Conservation (phyloP, 176 grass and related monocot genomes). For the Cymbopogon citratus region DNA sequence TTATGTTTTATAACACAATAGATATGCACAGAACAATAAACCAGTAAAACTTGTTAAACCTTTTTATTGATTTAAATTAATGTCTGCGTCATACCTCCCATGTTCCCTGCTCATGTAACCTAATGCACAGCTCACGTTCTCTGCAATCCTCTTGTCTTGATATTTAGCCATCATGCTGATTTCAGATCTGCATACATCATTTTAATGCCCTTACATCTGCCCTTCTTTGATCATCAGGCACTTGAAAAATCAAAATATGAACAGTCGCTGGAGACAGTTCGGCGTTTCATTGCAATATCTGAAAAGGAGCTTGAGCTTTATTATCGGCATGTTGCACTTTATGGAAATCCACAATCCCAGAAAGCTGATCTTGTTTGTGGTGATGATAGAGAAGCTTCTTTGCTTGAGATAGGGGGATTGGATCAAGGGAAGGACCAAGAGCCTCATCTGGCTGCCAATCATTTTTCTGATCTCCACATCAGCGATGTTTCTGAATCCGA, state of each 20-base stretch:
- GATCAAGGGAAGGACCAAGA: slow-evolving; percentile 16
- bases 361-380: slow-evolving; percentile 44
- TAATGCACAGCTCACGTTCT: neutral
- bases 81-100: neutral
- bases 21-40: neutral
- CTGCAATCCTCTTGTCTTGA: neutral
- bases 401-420: neutral
- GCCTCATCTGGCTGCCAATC: neutral
- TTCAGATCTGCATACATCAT: neutral
- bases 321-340: slow-evolving; percentile 76
- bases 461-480: slow-evolving; percentile 22
- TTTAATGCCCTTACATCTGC: neutral
- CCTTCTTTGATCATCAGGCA: slow-evolving; percentile 45
- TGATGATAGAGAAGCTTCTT: slow-evolving; percentile 32
- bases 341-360: slow-evolving; percentile 53
- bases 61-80: slow-evolving; percentile 15
- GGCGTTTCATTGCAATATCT: slow-evolving; percentile 63
- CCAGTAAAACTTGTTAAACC: neutral
- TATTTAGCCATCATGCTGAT: neutral
- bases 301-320: slow-evolving; percentile 89
- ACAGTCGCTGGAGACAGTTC: slow-evolving; percentile 76
- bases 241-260: slow-evolving; percentile 99
- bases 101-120: neutral
- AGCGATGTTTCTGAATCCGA: slow-evolving; percentile 4
- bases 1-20: neutral